These are phyloP conservation scores for Penicillium longicatenatum DNA, from an alignment of 495 filamentous ascomycete species.

Conservation along the genomic window DNA sequence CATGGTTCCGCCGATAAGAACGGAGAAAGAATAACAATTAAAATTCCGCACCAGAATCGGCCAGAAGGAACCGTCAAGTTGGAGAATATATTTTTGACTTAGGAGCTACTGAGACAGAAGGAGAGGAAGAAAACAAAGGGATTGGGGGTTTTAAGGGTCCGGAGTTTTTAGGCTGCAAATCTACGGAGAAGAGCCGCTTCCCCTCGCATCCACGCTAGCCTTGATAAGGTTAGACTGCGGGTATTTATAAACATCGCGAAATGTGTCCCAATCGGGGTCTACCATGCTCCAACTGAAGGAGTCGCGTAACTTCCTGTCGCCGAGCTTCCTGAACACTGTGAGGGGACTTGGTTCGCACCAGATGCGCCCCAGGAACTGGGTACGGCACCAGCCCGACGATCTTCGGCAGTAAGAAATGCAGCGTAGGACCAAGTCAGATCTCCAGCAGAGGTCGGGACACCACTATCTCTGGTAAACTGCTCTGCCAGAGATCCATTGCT, in stretches of 20 bases:
- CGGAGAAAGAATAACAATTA: neutral
- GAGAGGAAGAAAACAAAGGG: neutral
- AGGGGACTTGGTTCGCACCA: conserved; percentile 12
- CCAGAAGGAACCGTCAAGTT: neutral
- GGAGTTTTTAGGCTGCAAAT: conserved; percentile 1
- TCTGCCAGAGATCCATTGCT: conserved; percentile 59
- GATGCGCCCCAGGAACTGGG: conserved; percentile 19
- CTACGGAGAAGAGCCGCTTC: neutral
- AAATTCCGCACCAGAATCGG: neutral
- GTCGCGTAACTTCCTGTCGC: conserved; percentile 16
- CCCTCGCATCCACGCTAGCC: neutral
- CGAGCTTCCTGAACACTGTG: conserved; percentile 17
- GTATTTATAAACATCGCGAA: neutral
- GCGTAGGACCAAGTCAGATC: conserved; percentile 65
- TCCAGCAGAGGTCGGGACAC: conserved; percentile 53
- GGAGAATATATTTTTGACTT: neutral
- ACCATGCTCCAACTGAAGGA: conserved; percentile 16
- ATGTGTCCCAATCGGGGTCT: neutral
- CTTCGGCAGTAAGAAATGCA: conserved; percentile 16
- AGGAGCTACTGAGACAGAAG: neutral
- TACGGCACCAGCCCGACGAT: conserved; percentile 16
- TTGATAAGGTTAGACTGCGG: neutral
- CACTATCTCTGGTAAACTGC: conserved; percentile 58
- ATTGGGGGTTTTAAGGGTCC: neutral
- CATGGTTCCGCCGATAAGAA: conserved; percentile 13